A percentile compares a stretch with the other conserved stretches of the same genome.
phyloP scores from a whole-genome alignment of 106 monocot genomes.

The Iris macrosiphon region DNA sequence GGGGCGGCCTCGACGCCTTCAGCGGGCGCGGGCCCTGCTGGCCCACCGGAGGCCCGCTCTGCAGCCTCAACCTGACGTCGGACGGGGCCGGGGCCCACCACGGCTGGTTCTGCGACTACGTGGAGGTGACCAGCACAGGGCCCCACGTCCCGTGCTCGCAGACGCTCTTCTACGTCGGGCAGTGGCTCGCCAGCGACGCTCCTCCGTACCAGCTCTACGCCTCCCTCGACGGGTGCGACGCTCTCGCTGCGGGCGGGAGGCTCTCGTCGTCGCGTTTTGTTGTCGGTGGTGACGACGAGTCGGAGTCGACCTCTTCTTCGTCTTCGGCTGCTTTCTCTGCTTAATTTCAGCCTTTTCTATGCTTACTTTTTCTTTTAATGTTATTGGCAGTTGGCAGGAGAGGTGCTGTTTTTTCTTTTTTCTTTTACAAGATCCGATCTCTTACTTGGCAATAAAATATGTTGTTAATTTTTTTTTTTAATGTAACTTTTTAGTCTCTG shows the following conservation, averaged over 20 bases:
- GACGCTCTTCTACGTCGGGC: constrained; percentile 37
- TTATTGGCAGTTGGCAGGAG: no score
- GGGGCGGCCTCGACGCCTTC: constrained; percentile 56
- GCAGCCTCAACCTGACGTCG: constrained; percentile 58
- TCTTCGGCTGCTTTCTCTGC: neutral
- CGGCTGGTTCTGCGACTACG: constrained; percentile 68
- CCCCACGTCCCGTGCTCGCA: constrained; percentile 43
- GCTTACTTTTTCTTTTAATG: no score
- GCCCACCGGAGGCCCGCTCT: constrained; percentile 16
- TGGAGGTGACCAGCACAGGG: constrained; percentile 59
- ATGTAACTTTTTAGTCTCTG: no score
- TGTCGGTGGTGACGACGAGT: neutral
- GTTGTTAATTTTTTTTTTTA: no score
- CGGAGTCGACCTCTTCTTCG: neutral
- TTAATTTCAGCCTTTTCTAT: no score
- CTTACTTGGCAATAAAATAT: no score
- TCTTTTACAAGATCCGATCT: no score
- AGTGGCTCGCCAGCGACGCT: constrained; percentile 51
- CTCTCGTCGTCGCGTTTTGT: neutral
- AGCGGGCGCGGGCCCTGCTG: constrained; percentile 54
- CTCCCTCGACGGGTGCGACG: constrained; percentile 30
- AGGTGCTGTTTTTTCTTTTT: no score
- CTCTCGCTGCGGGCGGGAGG: neutral
- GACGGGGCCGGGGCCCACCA: constrained; percentile 46
- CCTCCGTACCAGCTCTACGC: constrained; percentile 43